Conservation (phyloP, 805 yeast species). For the Yarrowia sp. region DNA sequence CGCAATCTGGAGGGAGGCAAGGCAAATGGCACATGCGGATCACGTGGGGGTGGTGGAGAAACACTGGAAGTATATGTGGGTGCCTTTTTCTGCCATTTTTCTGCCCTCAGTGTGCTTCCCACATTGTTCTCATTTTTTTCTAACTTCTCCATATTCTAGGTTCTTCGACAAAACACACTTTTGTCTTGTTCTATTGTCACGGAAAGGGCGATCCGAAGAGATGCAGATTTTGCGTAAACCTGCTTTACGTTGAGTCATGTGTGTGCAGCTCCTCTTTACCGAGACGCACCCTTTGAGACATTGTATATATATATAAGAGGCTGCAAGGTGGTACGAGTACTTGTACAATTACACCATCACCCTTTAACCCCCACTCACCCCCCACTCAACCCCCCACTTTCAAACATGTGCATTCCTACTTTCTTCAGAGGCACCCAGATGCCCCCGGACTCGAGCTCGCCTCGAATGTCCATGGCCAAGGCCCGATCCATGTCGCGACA, state of each 20-base stretch:
- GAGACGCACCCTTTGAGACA: constrained; percentile 7
- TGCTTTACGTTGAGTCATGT: neutral
- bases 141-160: too few relatives aligned
- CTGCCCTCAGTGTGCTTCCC: too few relatives aligned
- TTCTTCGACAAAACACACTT: too few relatives aligned
- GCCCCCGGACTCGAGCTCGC: neutral
- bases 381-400: neutral
- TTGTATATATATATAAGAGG: neutral
- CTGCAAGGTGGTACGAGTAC: too few relatives aligned
- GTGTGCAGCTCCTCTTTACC: neutral
- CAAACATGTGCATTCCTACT: constrained; percentile 3
- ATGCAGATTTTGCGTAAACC: neutral
- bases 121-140: too few relatives aligned
- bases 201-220: neutral
- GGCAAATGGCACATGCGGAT: too few relatives aligned
- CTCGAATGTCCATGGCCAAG: neutral
- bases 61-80: too few relatives aligned
- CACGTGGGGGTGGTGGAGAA: too few relatives aligned
- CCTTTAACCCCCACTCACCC: neutral
- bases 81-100: too few relatives aligned
- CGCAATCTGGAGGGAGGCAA: too few relatives aligned
- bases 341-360: too few relatives aligned
- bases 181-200: neutral
- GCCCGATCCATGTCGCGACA: neutral
- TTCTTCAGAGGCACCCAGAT: neutral